Conservation (phyloP, 129 eudicot species). For the Heracleum sosnowskyi region DNA sequence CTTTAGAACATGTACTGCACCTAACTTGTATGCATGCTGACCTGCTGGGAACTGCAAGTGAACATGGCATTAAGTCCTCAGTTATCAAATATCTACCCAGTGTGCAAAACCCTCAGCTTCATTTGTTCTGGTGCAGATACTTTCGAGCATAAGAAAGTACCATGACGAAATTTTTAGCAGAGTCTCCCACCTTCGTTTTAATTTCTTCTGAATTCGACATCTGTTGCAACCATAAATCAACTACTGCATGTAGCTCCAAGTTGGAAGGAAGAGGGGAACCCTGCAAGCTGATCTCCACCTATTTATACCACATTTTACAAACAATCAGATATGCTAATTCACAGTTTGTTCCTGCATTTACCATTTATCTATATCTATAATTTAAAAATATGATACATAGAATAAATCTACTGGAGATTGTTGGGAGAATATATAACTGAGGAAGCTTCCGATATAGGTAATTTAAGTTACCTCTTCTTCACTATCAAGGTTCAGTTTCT, state of each 20-base stretch:
- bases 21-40: not conserved
- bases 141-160: conserved; percentile 4
- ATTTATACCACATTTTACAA: not conserved
- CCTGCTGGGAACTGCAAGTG: not conserved
- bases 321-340: not conserved
- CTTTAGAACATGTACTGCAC: not conserved
- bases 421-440: not conserved
- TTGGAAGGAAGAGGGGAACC: not conserved
- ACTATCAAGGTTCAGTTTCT: conserved; percentile 24
- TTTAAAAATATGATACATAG: too few species aligned
- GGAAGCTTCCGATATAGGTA: not conserved
- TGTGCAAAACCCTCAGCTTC: not conserved
- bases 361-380: too few species aligned
- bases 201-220: not conserved
- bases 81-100: not conserved
- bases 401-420: not conserved
- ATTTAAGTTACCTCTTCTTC: conserved; percentile 40
- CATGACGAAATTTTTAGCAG: not conserved
- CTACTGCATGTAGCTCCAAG: not conserved
- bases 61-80: not conserved
- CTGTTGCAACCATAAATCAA: not conserved
- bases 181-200: not conserved
- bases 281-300: conserved; percentile 9
- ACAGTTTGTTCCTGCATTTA: not conserved
- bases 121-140: not conserved